These are phyloP conservation scores for Clonostachys chloroleuca DNA, from an alignment of 2,329 filamentous ascomycete genomes.

Conservation along the genomic window DNA sequence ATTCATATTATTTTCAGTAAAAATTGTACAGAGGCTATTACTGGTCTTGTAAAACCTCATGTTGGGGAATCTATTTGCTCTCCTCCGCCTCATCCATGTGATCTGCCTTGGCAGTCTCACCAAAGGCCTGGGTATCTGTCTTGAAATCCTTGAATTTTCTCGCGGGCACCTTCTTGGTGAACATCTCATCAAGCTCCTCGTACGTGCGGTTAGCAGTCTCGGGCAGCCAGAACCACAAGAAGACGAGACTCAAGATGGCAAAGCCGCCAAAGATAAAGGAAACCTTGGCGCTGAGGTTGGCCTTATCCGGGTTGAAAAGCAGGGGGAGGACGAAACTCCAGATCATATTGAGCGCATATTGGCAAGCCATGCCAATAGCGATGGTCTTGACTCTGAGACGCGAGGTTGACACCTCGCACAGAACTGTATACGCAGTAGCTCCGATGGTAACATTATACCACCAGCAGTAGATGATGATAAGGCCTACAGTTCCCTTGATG, in stretches of 20 bases:
- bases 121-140: too few relatives aligned
- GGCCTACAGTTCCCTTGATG: background rate
- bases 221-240: slow-evolving; percentile 21
- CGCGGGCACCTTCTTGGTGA: slow-evolving; percentile 19
- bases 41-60: too few relatives aligned
- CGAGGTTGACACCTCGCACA: slow-evolving; percentile 30
- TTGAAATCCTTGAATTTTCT: slow-evolving; percentile 7
- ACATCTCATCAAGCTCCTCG: slow-evolving; percentile 28
- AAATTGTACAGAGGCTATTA: too few relatives aligned
- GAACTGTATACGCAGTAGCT: slow-evolving; percentile 36
- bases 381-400: slow-evolving; percentile 29
- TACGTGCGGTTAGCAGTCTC: slow-evolving; percentile 27
- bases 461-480: slow-evolving; percentile 29
- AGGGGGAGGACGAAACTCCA: slow-evolving; percentile 36
- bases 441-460: slow-evolving; percentile 35
- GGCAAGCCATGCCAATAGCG: slow-evolving; percentile 28
- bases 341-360: slow-evolving; percentile 27
- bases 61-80: too few relatives aligned
- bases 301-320: slow-evolving; percentile 33
- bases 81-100: too few relatives aligned
- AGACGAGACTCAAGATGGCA: slow-evolving; percentile 14
- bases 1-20: too few relatives aligned
- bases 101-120: too few relatives aligned
- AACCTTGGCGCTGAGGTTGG: slow-evolving; percentile 29
- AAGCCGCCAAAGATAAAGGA: slow-evolving; percentile 31